Percentiles rank a stretch among this genome's conserved stretches.
Conservation (phyloP, 179 eudicot species). For the Vitellaria paradoxa region DNA sequence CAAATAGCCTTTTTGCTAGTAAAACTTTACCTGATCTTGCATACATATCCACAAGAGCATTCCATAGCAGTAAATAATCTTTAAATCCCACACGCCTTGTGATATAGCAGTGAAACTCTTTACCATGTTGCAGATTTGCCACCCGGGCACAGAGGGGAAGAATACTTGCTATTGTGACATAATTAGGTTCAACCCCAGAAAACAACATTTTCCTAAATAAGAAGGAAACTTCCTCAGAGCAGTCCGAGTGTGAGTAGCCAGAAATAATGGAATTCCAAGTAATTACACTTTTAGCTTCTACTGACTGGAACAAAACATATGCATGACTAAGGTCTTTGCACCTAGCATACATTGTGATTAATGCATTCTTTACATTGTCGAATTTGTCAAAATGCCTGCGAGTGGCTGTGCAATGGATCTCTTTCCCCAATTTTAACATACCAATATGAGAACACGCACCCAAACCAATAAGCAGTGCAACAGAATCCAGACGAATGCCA, state of each 20-base stretch:
- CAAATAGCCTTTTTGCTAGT: conserved; percentile 61
- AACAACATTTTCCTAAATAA: conserved; percentile 71
- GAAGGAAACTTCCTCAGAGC: conserved; percentile 64
- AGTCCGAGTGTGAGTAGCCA: conserved; percentile 57
- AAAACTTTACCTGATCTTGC: conserved; percentile 72
- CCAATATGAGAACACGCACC: conserved; percentile 76
- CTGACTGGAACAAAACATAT: conserved; percentile 40
- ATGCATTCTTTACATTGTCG: conserved; percentile 62
- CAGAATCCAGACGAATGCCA: conserved; percentile 53
- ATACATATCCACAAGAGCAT: conserved; percentile 79
- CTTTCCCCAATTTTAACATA: conserved; percentile 49
- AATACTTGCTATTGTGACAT: conserved; percentile 70
- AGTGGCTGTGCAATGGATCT: conserved; percentile 66
- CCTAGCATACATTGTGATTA: conserved; percentile 79
- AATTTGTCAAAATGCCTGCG: conserved; percentile 39
- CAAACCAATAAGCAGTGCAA: conserved; percentile 65
- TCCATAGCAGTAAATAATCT: conserved; percentile 56
- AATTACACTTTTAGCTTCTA: conserved; percentile 48
- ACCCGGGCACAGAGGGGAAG: conserved; percentile 84
- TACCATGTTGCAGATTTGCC: conserved; percentile 77
- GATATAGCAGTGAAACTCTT: conserved; percentile 80
- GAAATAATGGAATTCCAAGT: conserved; percentile 90
- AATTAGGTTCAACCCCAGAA: conserved; percentile 62
- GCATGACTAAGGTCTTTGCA: conserved; percentile 70
- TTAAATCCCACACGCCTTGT: conserved; percentile 43